phyloP scores from a whole-genome alignment of 257 asterid species.

The Gentiana dahurica region DNA sequence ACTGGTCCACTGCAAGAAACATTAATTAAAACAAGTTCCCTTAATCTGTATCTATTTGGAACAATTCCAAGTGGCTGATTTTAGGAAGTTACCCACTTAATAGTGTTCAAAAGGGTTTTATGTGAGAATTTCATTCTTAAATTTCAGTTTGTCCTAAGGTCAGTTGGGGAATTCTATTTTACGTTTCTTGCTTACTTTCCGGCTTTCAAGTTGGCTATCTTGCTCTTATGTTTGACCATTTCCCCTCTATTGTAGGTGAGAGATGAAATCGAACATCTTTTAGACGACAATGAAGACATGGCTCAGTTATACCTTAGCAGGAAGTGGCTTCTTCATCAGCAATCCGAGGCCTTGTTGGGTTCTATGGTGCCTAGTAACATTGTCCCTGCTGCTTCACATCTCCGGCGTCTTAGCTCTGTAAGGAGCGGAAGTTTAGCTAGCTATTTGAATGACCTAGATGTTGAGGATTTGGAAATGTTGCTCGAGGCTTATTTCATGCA shows the following conservation, averaged over 20 bases:
- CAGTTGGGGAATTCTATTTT: background rate
- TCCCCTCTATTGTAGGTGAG: constrained; percentile 50
- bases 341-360: constrained; percentile 47
- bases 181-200: no score
- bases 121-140: background rate
- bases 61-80: no score
- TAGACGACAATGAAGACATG: constrained; percentile 97
- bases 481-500: constrained; percentile 98
- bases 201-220: background rate
- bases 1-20: background rate
- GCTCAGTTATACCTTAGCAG: constrained; percentile 79
- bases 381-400: constrained; percentile 39
- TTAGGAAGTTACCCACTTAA: background rate
- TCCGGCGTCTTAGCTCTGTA: constrained; percentile 56
- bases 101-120: background rate
- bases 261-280: constrained; percentile 97
- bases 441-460: constrained; percentile 57
- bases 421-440: constrained; percentile 72
- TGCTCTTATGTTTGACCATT: background rate
- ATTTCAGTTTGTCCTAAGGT: background rate
- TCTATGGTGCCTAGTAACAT: constrained; percentile 40
- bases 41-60: no score
- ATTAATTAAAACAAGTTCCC: background rate
- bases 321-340: constrained; percentile 79
- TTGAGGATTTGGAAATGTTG: constrained; percentile 97